Conservation (phyloP, 371 early-diverging fungal species). For the Mortierella sp. region DNA sequence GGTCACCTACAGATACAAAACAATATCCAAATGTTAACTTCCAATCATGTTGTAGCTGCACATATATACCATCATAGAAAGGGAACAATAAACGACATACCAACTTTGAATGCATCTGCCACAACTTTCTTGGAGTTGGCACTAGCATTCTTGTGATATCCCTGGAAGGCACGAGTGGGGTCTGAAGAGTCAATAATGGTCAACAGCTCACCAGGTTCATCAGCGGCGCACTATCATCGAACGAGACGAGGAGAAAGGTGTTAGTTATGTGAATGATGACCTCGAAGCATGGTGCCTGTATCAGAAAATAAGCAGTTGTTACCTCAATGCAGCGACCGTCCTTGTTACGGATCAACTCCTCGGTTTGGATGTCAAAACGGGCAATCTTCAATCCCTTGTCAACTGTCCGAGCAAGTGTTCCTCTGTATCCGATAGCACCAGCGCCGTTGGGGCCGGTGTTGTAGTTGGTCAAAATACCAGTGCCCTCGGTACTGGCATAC, state of each 20-base stretch:
- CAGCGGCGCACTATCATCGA: conserved; percentile 32
- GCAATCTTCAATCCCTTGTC: conserved; percentile 57
- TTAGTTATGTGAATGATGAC: neutral
- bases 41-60: neutral
- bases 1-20: conserved; percentile 57
- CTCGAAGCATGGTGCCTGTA: neutral
- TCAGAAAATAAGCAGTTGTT: conserved; percentile 6
- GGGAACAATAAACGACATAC: conserved; percentile 1
- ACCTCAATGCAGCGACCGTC: conserved; percentile 68
- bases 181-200: conserved; percentile 49
- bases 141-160: conserved; percentile 52
- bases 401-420: conserved; percentile 34
- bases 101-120: conserved; percentile 50
- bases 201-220: conserved; percentile 55
- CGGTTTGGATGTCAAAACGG: conserved; percentile 57
- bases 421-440: conserved; percentile 56
- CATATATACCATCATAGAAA: neutral
- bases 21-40: neutral
- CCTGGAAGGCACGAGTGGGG: conserved; percentile 55
- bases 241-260: neutral
- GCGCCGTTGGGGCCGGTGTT: conserved; percentile 54
- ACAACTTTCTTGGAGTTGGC: conserved; percentile 56
- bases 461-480: conserved; percentile 57
- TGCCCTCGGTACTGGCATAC: conserved; percentile 57
- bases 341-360: conserved; percentile 62